Evolutionary conservation across 768 basidiomycete genomes (phyloP).

Genomic region (Suillus ampliporus): DNA sequence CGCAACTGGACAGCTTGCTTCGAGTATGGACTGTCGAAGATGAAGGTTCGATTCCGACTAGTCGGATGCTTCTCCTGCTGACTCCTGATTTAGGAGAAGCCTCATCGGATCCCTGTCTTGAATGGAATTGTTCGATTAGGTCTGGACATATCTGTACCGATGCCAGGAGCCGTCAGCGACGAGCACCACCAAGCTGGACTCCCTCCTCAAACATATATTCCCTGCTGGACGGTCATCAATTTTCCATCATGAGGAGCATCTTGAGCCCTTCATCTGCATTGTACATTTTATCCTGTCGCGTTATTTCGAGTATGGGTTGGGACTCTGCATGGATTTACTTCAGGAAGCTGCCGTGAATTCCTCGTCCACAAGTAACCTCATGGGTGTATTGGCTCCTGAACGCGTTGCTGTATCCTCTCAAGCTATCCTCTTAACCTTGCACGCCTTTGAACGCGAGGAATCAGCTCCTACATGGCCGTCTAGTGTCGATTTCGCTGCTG

Average conservation of each 20-base stretch:
- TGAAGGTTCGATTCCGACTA: slow-evolving; percentile 63
- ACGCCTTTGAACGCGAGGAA: slow-evolving; percentile 74
- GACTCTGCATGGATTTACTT: slow-evolving; percentile 80
- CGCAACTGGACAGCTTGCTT: slow-evolving; percentile 81
- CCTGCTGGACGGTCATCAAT: slow-evolving; percentile 67
- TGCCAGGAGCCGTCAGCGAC: slow-evolving; percentile 86
- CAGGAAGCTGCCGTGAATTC: slow-evolving; percentile 64
- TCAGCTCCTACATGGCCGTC: slow-evolving; percentile 80
- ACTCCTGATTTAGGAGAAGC: slow-evolving; percentile 66
- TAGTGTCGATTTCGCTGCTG: slow-evolving; percentile 64
- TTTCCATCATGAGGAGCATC: slow-evolving; percentile 73
- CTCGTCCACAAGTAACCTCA: slow-evolving; percentile 42
- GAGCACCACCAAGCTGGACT: slow-evolving; percentile 80
- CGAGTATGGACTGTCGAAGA: slow-evolving; percentile 71
- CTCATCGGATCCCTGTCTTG: slow-evolving; percentile 69
- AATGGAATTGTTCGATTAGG: slow-evolving; percentile 82
- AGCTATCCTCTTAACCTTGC: slow-evolving; percentile 76
- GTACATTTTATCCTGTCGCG: slow-evolving; percentile 84
- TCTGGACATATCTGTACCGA: slow-evolving; percentile 96
- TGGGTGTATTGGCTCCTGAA: slow-evolving; percentile 65
- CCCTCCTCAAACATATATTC: slow-evolving; percentile 76
- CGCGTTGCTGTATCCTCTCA: slow-evolving; percentile 75
- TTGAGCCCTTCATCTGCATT: slow-evolving; percentile 79
- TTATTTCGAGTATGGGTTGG: slow-evolving; percentile 84
- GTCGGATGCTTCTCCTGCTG: slow-evolving; percentile 12